phyloP scores from a whole-genome alignment of 1,139 yeast genomes.

The Kurtzmaniella quercitrusa region DNA sequence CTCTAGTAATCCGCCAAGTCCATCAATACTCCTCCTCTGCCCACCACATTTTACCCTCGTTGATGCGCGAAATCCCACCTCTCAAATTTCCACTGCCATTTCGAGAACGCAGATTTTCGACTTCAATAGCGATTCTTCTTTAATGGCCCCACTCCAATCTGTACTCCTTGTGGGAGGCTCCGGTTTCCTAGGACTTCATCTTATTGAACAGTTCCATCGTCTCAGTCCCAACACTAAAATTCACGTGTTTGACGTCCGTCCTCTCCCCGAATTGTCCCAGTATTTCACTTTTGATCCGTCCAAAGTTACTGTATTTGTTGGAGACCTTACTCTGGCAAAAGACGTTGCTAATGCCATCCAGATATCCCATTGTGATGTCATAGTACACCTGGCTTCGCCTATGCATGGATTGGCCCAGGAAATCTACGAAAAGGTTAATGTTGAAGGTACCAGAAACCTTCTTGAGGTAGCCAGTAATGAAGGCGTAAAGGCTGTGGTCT shows the following conservation, averaged over 20 bases:
- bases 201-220: slow-evolving; percentile 77
- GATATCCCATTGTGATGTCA: slow-evolving; percentile 60
- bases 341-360: slow-evolving; percentile 67
- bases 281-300: slow-evolving; percentile 70
- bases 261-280: slow-evolving; percentile 65
- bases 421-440: slow-evolving; percentile 85
- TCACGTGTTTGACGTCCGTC: slow-evolving; percentile 88
- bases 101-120: neutral
- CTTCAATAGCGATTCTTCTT: neutral
- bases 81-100: neutral
- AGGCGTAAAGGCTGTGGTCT: slow-evolving; percentile 67
- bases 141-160: slow-evolving; percentile 36
- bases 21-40: too few relatives aligned
- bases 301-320: slow-evolving; percentile 60
- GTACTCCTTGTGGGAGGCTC: slow-evolving; percentile 90
- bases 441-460: slow-evolving; percentile 79
- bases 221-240: slow-evolving; percentile 66
- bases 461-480: slow-evolving; percentile 57
- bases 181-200: slow-evolving; percentile 90
- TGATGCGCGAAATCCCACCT: too few relatives aligned
- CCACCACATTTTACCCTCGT: too few relatives aligned
- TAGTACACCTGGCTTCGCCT: slow-evolving; percentile 97
- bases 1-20: too few relatives aligned
- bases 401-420: slow-evolving; percentile 80
- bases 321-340: slow-evolving; percentile 74